phyloP scores from a whole-genome alignment of 106 monocot genomes.

The Iris macrosiphon region DNA sequence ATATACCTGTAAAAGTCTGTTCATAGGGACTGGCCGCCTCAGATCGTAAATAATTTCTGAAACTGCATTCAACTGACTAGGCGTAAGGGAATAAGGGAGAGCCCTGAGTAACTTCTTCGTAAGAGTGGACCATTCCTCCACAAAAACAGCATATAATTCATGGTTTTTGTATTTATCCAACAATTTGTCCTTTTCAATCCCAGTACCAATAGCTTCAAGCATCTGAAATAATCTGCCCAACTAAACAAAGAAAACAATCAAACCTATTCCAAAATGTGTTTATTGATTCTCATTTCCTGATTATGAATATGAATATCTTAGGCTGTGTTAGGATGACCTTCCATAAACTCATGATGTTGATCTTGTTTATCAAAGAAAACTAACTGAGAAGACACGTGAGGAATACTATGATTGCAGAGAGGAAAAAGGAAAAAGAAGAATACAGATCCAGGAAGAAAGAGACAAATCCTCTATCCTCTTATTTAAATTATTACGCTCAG shows the following conservation, averaged over 20 bases:
- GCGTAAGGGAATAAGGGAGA: slow-evolving; percentile 88
- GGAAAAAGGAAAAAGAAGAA: too few relatives aligned
- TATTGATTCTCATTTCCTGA: too few relatives aligned
- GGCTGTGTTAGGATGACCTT: too few relatives aligned
- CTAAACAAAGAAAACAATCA: slow-evolving; percentile 31
- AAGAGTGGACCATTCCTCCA: slow-evolving; percentile 63
- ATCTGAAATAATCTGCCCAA: slow-evolving; percentile 91
- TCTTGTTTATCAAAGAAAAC: too few relatives aligned
- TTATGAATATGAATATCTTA: too few relatives aligned
- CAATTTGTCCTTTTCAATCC: slow-evolving; percentile 67
- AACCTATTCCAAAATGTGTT: too few relatives aligned
- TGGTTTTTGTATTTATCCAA: slow-evolving; percentile 63
- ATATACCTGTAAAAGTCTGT: slow-evolving; percentile 86
- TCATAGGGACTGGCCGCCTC: slow-evolving; percentile 88
- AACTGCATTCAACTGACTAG: slow-evolving; percentile 81
- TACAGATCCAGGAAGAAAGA: too few relatives aligned
- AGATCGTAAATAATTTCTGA: slow-evolving; percentile 99
- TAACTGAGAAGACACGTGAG: too few relatives aligned
- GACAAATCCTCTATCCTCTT: too few relatives aligned
- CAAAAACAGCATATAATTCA: slow-evolving; percentile 33
- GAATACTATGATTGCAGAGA: too few relatives aligned
- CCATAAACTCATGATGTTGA: too few relatives aligned
- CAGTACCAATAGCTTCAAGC: slow-evolving; percentile 76
- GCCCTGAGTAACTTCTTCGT: slow-evolving; percentile 59
- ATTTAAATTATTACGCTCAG: too few relatives aligned